Conservation (phyloP, 805 yeast species). For the Saturnispora besseyi region DNA sequence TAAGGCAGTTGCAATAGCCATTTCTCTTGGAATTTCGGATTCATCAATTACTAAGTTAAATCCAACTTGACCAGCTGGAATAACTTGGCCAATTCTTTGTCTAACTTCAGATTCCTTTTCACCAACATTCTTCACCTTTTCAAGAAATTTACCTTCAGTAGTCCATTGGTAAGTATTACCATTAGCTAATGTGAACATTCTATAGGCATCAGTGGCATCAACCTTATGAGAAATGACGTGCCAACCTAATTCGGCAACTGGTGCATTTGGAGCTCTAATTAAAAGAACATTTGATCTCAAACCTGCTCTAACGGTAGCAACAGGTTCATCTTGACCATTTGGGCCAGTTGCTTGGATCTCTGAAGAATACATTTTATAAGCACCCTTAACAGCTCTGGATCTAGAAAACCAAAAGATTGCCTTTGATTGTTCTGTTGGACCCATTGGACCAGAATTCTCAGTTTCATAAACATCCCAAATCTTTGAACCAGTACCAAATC, state of each 20-base stretch:
- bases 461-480: slow-evolving; percentile 45
- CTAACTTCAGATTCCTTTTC: slow-evolving; percentile 58
- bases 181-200: slow-evolving; percentile 52
- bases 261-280: slow-evolving; percentile 40
- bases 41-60: slow-evolving; percentile 49
- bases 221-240: slow-evolving; percentile 50
- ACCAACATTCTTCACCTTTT: slow-evolving; percentile 48
- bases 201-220: slow-evolving; percentile 52
- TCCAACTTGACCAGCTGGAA: slow-evolving; percentile 44
- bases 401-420: slow-evolving; percentile 46
- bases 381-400: slow-evolving; percentile 61
- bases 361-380: slow-evolving; percentile 46
- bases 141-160: slow-evolving; percentile 46
- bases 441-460: slow-evolving; percentile 29
- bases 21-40: slow-evolving; percentile 43
- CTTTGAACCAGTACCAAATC: slow-evolving; percentile 56
- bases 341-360: slow-evolving; percentile 34
- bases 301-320: slow-evolving; percentile 53
- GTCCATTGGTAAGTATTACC: slow-evolving; percentile 63
- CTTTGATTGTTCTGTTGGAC: slow-evolving; percentile 35
- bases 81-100: slow-evolving; percentile 52
- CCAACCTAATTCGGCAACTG: slow-evolving; percentile 54
- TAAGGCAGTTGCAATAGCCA: slow-evolving; percentile 52
- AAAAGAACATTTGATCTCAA: slow-evolving; percentile 49
- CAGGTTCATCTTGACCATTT: slow-evolving; percentile 45